These are phyloP conservation scores for Hygrophila difformis DNA, from an alignment of 257 asterid genomes.

Conservation along the genomic window DNA sequence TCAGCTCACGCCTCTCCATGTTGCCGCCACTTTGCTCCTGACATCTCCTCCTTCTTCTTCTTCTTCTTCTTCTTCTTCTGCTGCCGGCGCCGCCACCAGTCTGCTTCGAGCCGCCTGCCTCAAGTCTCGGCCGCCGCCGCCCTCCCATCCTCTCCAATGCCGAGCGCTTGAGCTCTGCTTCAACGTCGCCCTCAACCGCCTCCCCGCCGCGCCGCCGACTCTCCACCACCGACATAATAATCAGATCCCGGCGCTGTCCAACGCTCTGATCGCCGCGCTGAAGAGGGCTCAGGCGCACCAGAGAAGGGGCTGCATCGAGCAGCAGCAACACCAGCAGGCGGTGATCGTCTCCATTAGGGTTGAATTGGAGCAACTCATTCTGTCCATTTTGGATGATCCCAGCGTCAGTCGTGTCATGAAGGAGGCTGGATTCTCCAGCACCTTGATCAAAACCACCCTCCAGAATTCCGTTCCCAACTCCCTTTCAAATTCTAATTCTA, in stretches of 20 bases:
- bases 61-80: too few species aligned
- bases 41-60: too few species aligned
- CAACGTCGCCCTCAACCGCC: conserved; percentile 81
- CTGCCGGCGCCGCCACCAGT: conserved; percentile 42
- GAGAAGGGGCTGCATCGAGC: conserved; percentile 57
- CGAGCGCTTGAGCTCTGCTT: conserved; percentile 78
- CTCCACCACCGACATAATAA: conserved; percentile 63
- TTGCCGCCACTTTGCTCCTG: conserved; percentile 64
- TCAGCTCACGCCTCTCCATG: conserved; percentile 85
- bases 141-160: conserved; percentile 52
- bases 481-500: too few species aligned
- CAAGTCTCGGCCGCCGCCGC: conserved; percentile 37
- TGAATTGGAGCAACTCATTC: conserved; percentile 66
- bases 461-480: conserved; percentile 28
- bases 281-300: conserved; percentile 81
- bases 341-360: conserved; percentile 48
- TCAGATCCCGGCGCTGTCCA: conserved; percentile 67
- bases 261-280: conserved; percentile 74
- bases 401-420: conserved; percentile 83
- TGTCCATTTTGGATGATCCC: conserved; percentile 78
- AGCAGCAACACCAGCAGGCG: conserved; percentile 39
- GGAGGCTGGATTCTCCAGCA: conserved; percentile 79
- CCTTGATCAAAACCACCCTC: conserved; percentile 41
- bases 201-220: conserved; percentile 60
- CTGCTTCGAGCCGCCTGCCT: conserved; percentile 64